Evolutionary conservation across 371 early-diverging fungal species (phyloP).

Genomic region (Mucor mucedo): DNA sequence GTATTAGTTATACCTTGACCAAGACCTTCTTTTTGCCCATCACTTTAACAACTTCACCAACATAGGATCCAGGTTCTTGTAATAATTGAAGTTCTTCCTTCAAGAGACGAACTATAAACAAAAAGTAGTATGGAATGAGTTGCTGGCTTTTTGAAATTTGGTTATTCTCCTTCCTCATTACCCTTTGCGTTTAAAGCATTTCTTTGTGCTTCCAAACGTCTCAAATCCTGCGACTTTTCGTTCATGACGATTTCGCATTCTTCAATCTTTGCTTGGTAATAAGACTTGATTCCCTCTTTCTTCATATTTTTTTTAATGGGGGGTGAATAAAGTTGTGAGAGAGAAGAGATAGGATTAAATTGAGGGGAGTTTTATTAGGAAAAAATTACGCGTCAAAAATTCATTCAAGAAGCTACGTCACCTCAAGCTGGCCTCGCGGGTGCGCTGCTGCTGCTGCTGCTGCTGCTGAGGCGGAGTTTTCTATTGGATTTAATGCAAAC

Average conservation of each 20-base stretch:
- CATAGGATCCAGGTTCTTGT: constrained; percentile 97
- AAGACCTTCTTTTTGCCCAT: constrained; percentile 99
- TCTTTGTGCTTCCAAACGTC: constrained; percentile 98
- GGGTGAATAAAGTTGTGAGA: not conserved
- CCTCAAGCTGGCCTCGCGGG: not conserved
- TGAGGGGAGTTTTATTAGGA: not conserved
- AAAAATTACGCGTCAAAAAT: constrained; percentile 4
- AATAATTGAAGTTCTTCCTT: constrained; percentile 98
- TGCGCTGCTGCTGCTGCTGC: not conserved
- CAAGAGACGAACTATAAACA: constrained; percentile 86
- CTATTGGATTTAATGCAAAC: constrained; percentile 7
- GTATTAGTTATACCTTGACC: constrained; percentile 79
- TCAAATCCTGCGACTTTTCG: constrained; percentile 93
- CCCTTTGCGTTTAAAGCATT: constrained; percentile 96
- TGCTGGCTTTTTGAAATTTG: not conserved
- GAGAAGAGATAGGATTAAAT: not conserved
- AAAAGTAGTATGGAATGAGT: not conserved
- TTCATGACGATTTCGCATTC: constrained; percentile 88
- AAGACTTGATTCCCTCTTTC: constrained; percentile 69
- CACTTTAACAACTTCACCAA: constrained; percentile 98
- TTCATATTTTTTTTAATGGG: constrained; percentile 37
- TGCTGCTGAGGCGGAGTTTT: not conserved
- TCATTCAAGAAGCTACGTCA: constrained; percentile 1
- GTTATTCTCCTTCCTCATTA: constrained; percentile 26
- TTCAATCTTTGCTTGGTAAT: constrained; percentile 84